These are phyloP conservation scores for Purpureocillium takamizusanense DNA, from an alignment of 2,329 filamentous ascomycete species.

Conservation along the genomic window DNA sequence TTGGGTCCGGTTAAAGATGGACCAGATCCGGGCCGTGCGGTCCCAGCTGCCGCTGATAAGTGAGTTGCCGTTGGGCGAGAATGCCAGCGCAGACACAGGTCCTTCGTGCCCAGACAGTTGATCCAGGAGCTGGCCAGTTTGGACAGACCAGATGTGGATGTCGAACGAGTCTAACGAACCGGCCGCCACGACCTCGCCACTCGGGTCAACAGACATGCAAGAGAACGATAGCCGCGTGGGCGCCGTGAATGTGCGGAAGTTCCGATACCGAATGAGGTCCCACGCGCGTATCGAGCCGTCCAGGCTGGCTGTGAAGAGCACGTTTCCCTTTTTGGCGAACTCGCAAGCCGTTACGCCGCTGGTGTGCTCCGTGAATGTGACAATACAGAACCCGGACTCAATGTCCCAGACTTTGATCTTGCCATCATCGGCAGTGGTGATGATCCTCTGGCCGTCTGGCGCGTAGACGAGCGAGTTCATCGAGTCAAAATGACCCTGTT, in stretches of 20 bases:
- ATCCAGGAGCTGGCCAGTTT: conserved; percentile 91
- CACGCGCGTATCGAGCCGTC: conserved; percentile 93
- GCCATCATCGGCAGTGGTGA: conserved; percentile 91
- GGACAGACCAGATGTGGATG: conserved; percentile 96
- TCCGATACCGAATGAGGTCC: conserved; percentile 92
- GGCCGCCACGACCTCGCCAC: conserved; percentile 90
- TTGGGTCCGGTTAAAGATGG: conserved; percentile 85
- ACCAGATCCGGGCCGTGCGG: conserved; percentile 91
- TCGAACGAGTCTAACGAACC: conserved; percentile 95
- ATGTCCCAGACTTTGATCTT: conserved; percentile 99
- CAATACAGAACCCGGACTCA: conserved; percentile 91
- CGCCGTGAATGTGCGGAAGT: conserved; percentile 95
- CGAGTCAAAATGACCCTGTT: conserved; percentile 93
- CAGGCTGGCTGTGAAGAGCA: conserved; percentile 88
- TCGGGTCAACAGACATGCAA: conserved; percentile 91
- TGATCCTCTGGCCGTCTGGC: conserved; percentile 83
- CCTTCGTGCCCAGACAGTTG: conserved; percentile 88
- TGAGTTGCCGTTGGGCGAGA: conserved; percentile 75
- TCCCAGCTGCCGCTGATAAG: conserved; percentile 96
- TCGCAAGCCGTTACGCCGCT: conserved; percentile 91
- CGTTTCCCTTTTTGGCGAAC: conserved; percentile 90
- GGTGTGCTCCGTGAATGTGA: conserved; percentile 95
- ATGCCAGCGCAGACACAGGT: conserved; percentile 79
- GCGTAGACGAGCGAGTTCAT: conserved; percentile 93
- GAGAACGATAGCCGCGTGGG: conserved; percentile 87